phyloP scores from a whole-genome alignment of 2,329 filamentous ascomycete species.

The Tolypocladium pustulatum region DNA sequence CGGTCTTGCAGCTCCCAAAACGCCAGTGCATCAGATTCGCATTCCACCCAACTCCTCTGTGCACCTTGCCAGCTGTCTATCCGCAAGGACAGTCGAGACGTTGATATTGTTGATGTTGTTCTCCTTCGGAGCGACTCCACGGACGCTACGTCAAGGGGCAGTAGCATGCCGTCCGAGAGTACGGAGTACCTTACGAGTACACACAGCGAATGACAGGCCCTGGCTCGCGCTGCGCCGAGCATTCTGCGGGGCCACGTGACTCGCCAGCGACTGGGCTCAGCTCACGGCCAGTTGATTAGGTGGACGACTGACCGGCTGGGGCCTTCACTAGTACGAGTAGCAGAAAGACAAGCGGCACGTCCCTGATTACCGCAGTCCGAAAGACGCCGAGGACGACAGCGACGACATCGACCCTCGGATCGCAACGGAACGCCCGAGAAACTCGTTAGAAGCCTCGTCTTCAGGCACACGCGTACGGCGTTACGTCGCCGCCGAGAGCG shows the following conservation, averaged over 20 bases:
- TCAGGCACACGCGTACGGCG: background rate
- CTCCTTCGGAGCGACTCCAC: background rate
- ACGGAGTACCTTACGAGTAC: too few relatives aligned
- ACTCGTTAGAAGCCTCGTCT: background rate
- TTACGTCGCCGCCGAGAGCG: background rate
- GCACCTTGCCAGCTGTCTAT: background rate
- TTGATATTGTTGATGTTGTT: background rate
- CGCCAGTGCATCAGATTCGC: background rate
- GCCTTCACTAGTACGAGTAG: background rate
- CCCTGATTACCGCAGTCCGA: background rate
- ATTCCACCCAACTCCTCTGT: background rate
- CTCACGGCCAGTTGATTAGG: constrained; percentile 1
- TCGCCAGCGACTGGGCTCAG: background rate
- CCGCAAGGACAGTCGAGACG: background rate
- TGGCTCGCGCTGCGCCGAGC: background rate
- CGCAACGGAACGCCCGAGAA: background rate
- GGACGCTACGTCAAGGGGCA: background rate
- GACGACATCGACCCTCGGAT: background rate
- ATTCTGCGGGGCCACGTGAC: constrained; percentile 2
- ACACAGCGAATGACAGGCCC: background rate
- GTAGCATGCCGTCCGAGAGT: background rate
- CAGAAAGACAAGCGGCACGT: background rate
- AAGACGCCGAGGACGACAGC: background rate
- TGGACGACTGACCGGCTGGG: background rate
- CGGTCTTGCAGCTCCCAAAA: background rate